Base-by-base conservation (phyloP, 2,329 filamentous ascomycete genomes). In the Raffaelea ambrosiae region DNA sequence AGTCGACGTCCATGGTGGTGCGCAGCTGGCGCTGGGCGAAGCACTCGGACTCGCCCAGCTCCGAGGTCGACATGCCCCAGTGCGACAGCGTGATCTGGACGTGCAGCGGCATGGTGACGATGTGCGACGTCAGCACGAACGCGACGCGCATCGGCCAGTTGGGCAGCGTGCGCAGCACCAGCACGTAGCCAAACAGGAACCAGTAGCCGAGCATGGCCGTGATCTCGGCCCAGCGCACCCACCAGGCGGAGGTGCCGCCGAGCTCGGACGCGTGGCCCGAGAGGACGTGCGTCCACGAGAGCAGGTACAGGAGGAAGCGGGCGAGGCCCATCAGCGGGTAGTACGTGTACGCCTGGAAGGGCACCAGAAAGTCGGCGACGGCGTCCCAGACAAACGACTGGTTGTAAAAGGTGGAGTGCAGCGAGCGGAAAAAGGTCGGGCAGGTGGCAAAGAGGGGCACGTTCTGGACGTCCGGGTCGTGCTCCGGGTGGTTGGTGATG, bases 1-100 rank as follows among this genome's bases (percentile, higher is more conserved):
- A 86, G 56, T 84, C 81, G 43, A 87, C 77, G 57, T 87, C 83
- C 81, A 86, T 84, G 22, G 82, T 86, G 3, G 83, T 86, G 40
- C 83, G 73, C 35, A 86, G 66, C 71, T 84, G 82, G 57, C 79
- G 79, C 65, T 85, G 81, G 0, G 82, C 70, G 58, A 86, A 86
- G 1, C 79, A 83, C 59, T 86, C 83, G 47, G 70, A 67, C 42
- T 77, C 72, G 50, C 81, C 81, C 3, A 84, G 69, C 52, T 85
- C 79, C 0, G 76, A 66, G 2, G 79, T 84, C 21, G 77, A 79
- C 82, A 86, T 87, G 51, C 78, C 83, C 70, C 83, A 86, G 64
- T 87, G 83, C 1, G 77, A 82, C 9, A 86, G 74, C 0, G 82
- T 86, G 61, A 87, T 85, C 56, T 86, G 83, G 2, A 86, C 72